Percentiles rank a stretch among this genome's conserved stretches.
Evolutionary conservation across 164 flowering plant species (phyloP).

Genomic region (Platanus orientalis): DNA sequence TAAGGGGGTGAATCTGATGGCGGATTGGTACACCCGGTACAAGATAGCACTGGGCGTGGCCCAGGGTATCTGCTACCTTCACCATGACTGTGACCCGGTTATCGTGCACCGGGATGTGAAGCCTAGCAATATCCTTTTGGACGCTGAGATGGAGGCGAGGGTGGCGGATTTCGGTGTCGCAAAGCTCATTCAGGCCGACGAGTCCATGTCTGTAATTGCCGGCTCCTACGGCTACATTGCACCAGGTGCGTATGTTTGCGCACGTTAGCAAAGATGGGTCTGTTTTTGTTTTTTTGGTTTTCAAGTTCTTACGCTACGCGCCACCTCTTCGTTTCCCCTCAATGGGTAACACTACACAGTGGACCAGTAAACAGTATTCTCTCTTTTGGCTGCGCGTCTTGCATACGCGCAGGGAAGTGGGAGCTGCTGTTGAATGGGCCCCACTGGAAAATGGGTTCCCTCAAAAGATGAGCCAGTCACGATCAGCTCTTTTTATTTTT

Average conservation of each 20-base stretch:
- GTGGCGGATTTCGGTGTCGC: constrained; percentile 97
- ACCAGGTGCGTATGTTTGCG: constrained; percentile 61
- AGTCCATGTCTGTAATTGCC: constrained; percentile 93
- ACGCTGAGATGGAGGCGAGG: constrained; percentile 85
- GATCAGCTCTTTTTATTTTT: no score
- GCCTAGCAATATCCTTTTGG: constrained; percentile 79
- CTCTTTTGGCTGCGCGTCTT: not conserved
- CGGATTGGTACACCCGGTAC: constrained; percentile 78
- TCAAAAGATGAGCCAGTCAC: no score
- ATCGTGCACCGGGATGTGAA: constrained; percentile 92
- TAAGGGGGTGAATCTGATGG: no score
- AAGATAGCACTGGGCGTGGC: constrained; percentile 91
- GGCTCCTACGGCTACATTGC: constrained; percentile 99
- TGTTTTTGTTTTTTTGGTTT: no score
- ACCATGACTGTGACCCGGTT: constrained; percentile 92
- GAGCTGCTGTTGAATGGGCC: constrained; percentile 19
- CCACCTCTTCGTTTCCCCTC: no score
- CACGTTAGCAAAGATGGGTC: no score
- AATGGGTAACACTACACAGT: no score
- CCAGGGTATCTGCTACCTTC: constrained; percentile 89
- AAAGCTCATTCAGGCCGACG: constrained; percentile 66
- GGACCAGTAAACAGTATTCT: no score
- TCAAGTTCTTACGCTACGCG: no score
- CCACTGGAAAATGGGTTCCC: no score
- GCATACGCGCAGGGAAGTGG: not conserved